A percentile compares a stretch with the other conserved stretches of the same genome.
These are phyloP conservation scores for Populus trichocarpa DNA, from an alignment of 441 rosid species.

Conservation along the genomic window DNA sequence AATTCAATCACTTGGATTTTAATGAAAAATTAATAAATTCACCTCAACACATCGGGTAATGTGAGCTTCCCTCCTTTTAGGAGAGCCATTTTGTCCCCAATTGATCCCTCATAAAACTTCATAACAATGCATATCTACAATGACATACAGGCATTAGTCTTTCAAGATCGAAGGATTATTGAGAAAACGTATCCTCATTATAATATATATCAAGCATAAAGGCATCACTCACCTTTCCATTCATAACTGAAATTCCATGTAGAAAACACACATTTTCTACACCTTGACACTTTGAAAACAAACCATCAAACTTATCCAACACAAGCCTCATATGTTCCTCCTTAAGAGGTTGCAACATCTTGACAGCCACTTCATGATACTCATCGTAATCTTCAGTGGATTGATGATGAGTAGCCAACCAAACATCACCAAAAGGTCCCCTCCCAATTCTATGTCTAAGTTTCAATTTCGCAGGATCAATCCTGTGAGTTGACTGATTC, in stretches of 20 bases:
- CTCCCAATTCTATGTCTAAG: constrained; percentile 86
- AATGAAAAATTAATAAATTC: constrained; percentile 7
- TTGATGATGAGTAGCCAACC: constrained; percentile 81
- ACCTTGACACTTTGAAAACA: constrained; percentile 54
- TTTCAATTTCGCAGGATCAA: constrained; percentile 59
- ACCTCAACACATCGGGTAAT: constrained; percentile 64
- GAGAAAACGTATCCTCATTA: neutral
- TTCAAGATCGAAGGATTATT: neutral
- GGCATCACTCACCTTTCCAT: constrained; percentile 54
- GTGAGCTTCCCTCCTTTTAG: constrained; percentile 75
- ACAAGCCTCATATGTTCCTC: constrained; percentile 47
- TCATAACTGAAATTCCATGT: constrained; percentile 63
- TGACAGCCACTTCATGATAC: constrained; percentile 74
- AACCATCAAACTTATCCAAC: constrained; percentile 58
- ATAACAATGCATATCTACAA: constrained; percentile 63
- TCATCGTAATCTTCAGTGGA: constrained; percentile 57
- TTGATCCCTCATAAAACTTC: constrained; percentile 83
- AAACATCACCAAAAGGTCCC: constrained; percentile 90
- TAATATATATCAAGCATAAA: neutral
- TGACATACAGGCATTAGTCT: neutral
- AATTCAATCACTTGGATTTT: constrained; percentile 1
- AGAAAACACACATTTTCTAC: constrained; percentile 48
- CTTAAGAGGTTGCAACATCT: constrained; percentile 65
- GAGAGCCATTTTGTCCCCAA: constrained; percentile 76
- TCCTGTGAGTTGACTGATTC: constrained; percentile 51